A percentile compares a stretch with the other conserved stretches of the same genome.
Conservation (phyloP, 805 yeast species). For the Ogataea neopini region DNA sequence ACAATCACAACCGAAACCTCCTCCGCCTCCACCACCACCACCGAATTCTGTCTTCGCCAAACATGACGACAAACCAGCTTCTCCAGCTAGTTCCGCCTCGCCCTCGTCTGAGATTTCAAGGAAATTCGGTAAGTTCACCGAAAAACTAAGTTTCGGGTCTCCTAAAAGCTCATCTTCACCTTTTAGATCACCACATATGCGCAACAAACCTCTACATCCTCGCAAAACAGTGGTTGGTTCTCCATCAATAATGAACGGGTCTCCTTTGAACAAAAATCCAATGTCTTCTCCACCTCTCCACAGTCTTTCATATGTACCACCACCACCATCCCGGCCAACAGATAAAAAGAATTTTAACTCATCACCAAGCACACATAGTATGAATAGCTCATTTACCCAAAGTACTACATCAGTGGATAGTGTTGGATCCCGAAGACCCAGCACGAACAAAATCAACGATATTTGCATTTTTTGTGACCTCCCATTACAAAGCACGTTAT, state of each 20-base stretch:
- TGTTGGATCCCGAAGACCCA: conserved; percentile 4
- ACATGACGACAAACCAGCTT: neutral
- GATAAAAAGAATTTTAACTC: neutral
- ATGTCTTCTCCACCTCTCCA: neutral
- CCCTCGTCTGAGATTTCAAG: conserved; percentile 17
- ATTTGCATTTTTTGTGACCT: conserved; percentile 49
- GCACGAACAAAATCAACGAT: conserved; percentile 3
- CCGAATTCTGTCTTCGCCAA: conserved; percentile 8
- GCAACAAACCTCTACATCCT: neutral
- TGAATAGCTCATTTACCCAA: too few species aligned
- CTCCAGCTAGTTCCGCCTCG: conserved; percentile 12
- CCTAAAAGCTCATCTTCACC: conserved; percentile 12
- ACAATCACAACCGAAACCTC: neutral
- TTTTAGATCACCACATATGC: neutral
- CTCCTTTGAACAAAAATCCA: neutral
- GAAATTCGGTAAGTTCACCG: conserved; percentile 26
- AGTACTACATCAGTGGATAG: neutral
- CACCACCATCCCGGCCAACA: neutral
- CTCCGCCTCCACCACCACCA: conserved; percentile 24
- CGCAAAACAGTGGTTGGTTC: conserved; percentile 1
- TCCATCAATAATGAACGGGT: neutral
- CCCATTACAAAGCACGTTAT: conserved; percentile 42
- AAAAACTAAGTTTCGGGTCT: conserved; percentile 21
- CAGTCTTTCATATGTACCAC: neutral
- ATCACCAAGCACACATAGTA: neutral